Base-by-base conservation (phyloP, 495 filamentous ascomycete species). In the Penicillium roqueforti region DNA sequence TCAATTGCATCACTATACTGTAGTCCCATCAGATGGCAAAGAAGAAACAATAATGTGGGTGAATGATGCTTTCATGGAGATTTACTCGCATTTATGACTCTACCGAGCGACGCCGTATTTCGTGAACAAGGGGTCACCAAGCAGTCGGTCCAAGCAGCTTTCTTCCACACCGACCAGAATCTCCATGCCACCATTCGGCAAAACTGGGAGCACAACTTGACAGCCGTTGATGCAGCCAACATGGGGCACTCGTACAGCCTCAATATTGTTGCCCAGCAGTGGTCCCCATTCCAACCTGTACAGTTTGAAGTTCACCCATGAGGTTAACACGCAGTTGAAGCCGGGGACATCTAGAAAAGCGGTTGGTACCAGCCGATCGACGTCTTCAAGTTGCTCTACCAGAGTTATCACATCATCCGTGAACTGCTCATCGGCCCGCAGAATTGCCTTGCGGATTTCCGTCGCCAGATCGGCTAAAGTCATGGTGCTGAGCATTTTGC, bases 101-200 rank as follows among this genome's bases (percentile, higher is more conserved):
- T 52, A 61, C 29, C 59, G 36, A 5, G 58, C 55, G 1, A 66
- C 53, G 19, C 51, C 63, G 54, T 61, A 72, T 43, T 63, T 68
- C 3, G 39, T 56, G 41, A 66, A 54, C 28, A 68, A 25, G 10
- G 65, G 67, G 28, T 72, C 69, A 37, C 42, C 51, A 48, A 67
- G 23, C 28, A 72, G 54, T 37, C 51, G 51, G 13, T 60, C 62
- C 57, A 66, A 47, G 5, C 50, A 63, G 34, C 42, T 55, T 13
- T 53, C 48, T 44, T 70, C 70, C 10, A 73, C 70, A 0, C 65
- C 67, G 3, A 73, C 57, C 6, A 74, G 20, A 16, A 74, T 45
- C 43, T 74, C 71, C 49, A 70, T 68, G 6, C 68, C 68, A 3
- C 71, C 70, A 51, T 67, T 57, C 0, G 62, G 68, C 43, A 73